Base-by-base conservation (phyloP, 2,329 filamentous ascomycete species). In the Onygena corvina region DNA sequence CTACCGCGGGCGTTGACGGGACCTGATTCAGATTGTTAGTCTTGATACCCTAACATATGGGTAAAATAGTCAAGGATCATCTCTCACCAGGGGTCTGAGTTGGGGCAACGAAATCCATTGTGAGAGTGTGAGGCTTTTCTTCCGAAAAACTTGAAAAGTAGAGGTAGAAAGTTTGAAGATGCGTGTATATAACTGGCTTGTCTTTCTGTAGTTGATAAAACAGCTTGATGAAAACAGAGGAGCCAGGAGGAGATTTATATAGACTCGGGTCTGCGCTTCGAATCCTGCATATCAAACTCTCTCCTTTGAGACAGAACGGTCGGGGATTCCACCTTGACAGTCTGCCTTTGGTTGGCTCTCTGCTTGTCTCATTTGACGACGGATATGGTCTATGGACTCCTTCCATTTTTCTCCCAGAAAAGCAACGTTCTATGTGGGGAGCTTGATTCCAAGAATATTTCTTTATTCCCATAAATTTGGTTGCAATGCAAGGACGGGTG, bases 21-120 rank as follows among this genome's bases (percentile, higher is more conserved):
- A 45, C 49, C 53, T 50, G 27, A 29, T 48, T 14, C n/a, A 23
- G 25, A 44, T 27, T 35, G 18, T 48, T 33, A 48, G 35, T 33
- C 16, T 20, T 3, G 1, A 23, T 5, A 8, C 21, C 33, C n/a
- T 20, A 45, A n/a, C 18, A 30, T n/a, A 12, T 29, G n/a, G 18
- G 7, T 8, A 31, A 16, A 16, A 3, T 14, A 11, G 25, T 6
- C 16, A 30, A 2, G 18, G 4, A 40, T 12, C 11, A 4, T 14
- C 35, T 3, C 31, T 29, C 16, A 55, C 53, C 52, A 12, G 53
- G 46, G 27, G 51, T 52, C 49, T 54, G 25, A 12, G 51, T 55
- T 23, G 52, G 53, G 12, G 53, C 45, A 21, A 47, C 46, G 52
- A 29, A 42, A 20, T 50, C 46, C 49, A 51, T 52, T 45, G 27